Evolutionary conservation across 2,329 filamentous ascomycete genomes (phyloP).

Genomic region (Ophiostoma perfectum): DNA sequence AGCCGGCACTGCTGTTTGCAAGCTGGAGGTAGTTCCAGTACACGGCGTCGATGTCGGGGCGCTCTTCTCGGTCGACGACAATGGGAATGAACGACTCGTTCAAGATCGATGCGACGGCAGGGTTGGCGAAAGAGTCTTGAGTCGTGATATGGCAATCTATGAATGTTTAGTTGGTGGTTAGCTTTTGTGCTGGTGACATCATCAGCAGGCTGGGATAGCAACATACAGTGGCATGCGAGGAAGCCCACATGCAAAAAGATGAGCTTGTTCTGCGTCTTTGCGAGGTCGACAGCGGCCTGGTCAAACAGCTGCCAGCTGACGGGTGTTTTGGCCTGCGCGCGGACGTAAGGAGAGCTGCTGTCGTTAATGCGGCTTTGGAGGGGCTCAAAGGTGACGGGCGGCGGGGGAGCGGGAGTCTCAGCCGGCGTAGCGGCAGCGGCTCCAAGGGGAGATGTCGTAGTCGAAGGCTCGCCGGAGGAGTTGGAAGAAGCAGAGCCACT

Average conservation of each 20-base stretch:
- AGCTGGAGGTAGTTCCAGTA: constrained; percentile 99
- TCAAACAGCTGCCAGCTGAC: constrained; percentile 92
- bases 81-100: constrained; percentile 87
- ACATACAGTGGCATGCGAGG: constrained; percentile 85
- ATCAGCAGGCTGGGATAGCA: neutral
- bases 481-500: constrained; percentile 24
- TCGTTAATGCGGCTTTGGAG: constrained; percentile 37
- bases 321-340: constrained; percentile 69
- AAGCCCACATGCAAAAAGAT: constrained; percentile 95
- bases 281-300: constrained; percentile 67
- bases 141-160: constrained; percentile 88
- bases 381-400: constrained; percentile 25
- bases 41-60: constrained; percentile 87
- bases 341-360: constrained; percentile 54
- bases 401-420: constrained; percentile 1
- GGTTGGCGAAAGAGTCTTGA: constrained; percentile 82
- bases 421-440: constrained; percentile 12
- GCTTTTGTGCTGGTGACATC: neutral
- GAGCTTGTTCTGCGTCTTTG: constrained; percentile 75
- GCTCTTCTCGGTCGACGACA: constrained; percentile 88
- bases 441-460: constrained; percentile 19
- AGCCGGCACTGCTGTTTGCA: constrained; percentile 81
- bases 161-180: neutral
- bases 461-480: constrained; percentile 12
- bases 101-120: constrained; percentile 71